phyloP scores from a whole-genome alignment of 805 yeast genomes.

The Pichia scutulata region DNA sequence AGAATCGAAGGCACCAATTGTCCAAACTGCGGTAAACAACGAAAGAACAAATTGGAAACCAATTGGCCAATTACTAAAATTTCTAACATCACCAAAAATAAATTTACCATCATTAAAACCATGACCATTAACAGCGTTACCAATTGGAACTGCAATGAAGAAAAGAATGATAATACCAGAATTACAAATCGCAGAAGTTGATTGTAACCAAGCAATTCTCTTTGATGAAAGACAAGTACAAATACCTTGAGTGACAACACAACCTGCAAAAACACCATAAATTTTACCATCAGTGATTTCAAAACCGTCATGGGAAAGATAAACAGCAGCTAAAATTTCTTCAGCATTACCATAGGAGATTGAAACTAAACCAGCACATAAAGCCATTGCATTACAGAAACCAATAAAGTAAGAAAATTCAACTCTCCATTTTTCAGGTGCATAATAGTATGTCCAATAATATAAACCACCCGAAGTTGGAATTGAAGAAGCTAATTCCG shows the following conservation, averaged over 20 bases:
- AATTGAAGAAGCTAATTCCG: constrained; percentile 58
- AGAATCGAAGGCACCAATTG: constrained; percentile 66
- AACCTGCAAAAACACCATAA: constrained; percentile 62
- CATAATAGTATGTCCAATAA: constrained; percentile 60
- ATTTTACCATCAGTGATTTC: constrained; percentile 43
- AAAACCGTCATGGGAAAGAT: constrained; percentile 45
- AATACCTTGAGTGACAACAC: constrained; percentile 43
- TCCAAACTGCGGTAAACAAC: constrained; percentile 65
- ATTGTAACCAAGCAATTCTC: constrained; percentile 50
- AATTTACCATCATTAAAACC: constrained; percentile 41
- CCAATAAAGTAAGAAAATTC: constrained; percentile 60
- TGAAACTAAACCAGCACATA: constrained; percentile 59
- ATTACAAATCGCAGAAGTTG: constrained; percentile 50
- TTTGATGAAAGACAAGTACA: constrained; percentile 52
- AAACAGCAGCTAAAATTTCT: constrained; percentile 52
- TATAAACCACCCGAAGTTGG: constrained; percentile 75
- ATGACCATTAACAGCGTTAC: constrained; percentile 32
- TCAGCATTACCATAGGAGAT: constrained; percentile 63
- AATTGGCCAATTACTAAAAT: constrained; percentile 46
- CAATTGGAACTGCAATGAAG: constrained; percentile 59
- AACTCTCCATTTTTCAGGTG: constrained; percentile 45
- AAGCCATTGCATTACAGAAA: constrained; percentile 57
- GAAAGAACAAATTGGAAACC: constrained; percentile 47
- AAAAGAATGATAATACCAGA: constrained; percentile 44
- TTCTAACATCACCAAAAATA: constrained; percentile 48